phyloP scores from a whole-genome alignment of 2,329 filamentous ascomycete species.

The Phialophora verrucosa region DNA sequence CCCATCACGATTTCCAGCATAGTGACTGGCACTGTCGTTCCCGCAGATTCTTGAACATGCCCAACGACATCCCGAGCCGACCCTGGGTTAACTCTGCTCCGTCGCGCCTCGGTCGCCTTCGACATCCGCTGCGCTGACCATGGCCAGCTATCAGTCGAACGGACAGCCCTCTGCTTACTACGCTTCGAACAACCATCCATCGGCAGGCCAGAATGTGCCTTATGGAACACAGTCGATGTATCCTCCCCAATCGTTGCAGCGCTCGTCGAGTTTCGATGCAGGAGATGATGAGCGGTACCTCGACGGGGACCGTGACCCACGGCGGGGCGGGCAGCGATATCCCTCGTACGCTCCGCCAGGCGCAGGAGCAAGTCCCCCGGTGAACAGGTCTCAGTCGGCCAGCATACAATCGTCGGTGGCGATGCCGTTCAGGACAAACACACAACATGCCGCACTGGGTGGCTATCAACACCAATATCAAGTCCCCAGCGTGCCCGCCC shows the following conservation, averaged over 20 bases:
- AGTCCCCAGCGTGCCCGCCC: slow-evolving; percentile 49
- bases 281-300: slow-evolving; percentile 71
- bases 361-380: slow-evolving; percentile 23
- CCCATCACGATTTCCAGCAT: slow-evolving; percentile 19
- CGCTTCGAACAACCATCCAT: slow-evolving; percentile 45
- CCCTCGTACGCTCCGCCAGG: slow-evolving; percentile 19
- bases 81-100: slow-evolving; percentile 31
- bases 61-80: slow-evolving; percentile 24
- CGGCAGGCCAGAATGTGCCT: slow-evolving; percentile 47
- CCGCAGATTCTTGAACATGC: slow-evolving; percentile 30
- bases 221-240: slow-evolving; percentile 43
- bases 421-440: slow-evolving; percentile 49
- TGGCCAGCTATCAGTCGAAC: slow-evolving; percentile 65
- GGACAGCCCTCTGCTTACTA: slow-evolving; percentile 52
- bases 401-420: slow-evolving; percentile 46
- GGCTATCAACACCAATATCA: slow-evolving; percentile 59
- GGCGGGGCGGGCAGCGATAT: slow-evolving; percentile 25
- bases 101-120: slow-evolving; percentile 17
- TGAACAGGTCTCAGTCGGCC: slow-evolving; percentile 46
- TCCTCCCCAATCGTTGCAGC: slow-evolving; percentile 50
- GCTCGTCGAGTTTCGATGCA: slow-evolving; percentile 75
- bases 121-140: slow-evolving; percentile 41
- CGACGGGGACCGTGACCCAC: slow-evolving; percentile 41
- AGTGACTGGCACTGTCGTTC: slow-evolving; percentile 20
- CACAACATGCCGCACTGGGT: slow-evolving; percentile 49